Conservation (phyloP, 2,329 filamentous ascomycete genomes). For the Grosmannia clavigera region DNA sequence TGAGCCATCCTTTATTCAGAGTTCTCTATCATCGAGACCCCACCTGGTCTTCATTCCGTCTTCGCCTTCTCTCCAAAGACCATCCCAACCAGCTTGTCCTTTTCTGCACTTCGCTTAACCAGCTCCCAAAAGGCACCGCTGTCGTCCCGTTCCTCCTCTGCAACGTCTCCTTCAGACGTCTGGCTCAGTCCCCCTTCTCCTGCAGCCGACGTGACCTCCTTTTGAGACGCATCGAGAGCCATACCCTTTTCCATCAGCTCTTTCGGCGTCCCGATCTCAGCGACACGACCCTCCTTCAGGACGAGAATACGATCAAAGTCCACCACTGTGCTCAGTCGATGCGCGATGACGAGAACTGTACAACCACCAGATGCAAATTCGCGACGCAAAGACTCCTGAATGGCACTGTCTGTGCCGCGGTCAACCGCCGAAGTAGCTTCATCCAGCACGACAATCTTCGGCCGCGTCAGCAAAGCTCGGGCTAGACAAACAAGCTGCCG, state of each 20-base stretch:
- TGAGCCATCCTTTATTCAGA: no score
- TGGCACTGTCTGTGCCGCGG: slow-evolving; percentile 40
- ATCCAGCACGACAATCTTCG: slow-evolving; percentile 29
- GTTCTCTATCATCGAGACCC: background rate
- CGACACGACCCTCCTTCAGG: slow-evolving; percentile 32
- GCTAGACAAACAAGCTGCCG: slow-evolving; percentile 36
- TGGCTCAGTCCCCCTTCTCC: background rate
- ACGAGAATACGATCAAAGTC: slow-evolving; percentile 39
- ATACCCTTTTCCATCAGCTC: slow-evolving; percentile 27
- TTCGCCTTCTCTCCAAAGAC: background rate
- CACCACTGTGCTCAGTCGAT: slow-evolving; percentile 30
- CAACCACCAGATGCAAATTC: slow-evolving; percentile 34
- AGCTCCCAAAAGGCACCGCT: slow-evolving; percentile 12
- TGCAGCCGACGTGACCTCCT: background rate
- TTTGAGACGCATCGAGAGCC: slow-evolving; percentile 12
- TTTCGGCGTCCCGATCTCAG: slow-evolving; percentile 26
- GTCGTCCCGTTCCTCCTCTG: background rate
- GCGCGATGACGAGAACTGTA: slow-evolving; percentile 36
- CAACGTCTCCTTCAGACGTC: background rate
- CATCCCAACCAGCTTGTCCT: slow-evolving; percentile 12
- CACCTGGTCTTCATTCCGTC: background rate
- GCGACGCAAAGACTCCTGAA: slow-evolving; percentile 42
- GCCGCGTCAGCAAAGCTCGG: slow-evolving; percentile 27
- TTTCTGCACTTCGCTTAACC: slow-evolving; percentile 12
- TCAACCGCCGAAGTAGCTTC: slow-evolving; percentile 40